Evolutionary conservation across 2,329 filamentous ascomycete species (phyloP), one percentile per base, ranked within the genome.

Genomic region (Phaeophleospora eucalypticola): DNA sequence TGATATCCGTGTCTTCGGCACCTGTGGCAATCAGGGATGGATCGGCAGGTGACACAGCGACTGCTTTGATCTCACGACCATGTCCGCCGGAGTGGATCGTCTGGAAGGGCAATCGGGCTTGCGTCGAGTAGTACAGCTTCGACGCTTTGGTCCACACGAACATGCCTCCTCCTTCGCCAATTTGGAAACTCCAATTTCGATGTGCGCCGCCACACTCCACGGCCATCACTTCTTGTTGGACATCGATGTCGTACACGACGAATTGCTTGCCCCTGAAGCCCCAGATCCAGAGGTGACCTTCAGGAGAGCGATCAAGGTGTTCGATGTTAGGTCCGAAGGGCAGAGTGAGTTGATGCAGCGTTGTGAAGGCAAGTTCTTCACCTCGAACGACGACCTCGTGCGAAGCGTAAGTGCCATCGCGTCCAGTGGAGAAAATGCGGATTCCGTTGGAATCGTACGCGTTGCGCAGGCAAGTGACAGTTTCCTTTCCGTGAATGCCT

Each of bases 131-230:
- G 36, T 56, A 58, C 4, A 65, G 19, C 36, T 58, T 55, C 7
- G 59, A 62, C n/a, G 82, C 81, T 65, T 87, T 84, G 2, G 85
- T 91, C 77, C 87, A 96, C 0, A 87, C 77, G 49, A 95, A 82
- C 20, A 73, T 75, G 1, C 76, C 76, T 34, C 69, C 70, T 35
- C 60, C 59, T 1, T 56, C 49, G 1, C 50, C 49, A 21, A 63
- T 65, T 16, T 65, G 61, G 52, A 78, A 87, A 2, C 80, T 78
- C 76, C 89, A 96, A 24, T 78, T 83, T 45, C 91, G 80, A 62
- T 95, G 89, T 0, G 83, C 83, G 27, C 91, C 91, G 45, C 90
- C 91, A 62, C 91, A 96, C 40, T 89, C 83, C 21, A 95, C 75
- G 1, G 74, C 76, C 45, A 84, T 79, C 14, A 91, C 66, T 58